phyloP scores from a whole-genome alignment of 768 basidiomycete species.

The Gautieria morchelliformis region DNA sequence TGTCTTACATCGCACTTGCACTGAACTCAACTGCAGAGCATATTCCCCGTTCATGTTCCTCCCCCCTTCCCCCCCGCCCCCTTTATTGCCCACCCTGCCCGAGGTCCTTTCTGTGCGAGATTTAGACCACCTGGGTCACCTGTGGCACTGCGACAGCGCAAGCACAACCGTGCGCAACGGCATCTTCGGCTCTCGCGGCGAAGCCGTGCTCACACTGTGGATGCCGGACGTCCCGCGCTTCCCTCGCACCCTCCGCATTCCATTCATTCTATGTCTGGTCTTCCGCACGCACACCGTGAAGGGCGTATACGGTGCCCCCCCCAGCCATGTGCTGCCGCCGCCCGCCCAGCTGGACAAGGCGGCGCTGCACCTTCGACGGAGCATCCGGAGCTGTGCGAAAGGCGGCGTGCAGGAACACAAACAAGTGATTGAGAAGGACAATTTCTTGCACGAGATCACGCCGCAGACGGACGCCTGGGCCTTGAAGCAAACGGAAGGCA shows the following conservation, averaged over 20 bases:
- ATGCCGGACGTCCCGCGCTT: slow-evolving; percentile 1
- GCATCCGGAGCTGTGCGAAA: background rate
- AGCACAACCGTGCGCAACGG: background rate
- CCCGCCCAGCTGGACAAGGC: background rate
- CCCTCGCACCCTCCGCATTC: background rate
- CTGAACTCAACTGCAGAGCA: background rate
- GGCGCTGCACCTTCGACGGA: background rate
- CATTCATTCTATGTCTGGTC: background rate
- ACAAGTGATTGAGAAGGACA: background rate
- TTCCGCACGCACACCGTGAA: background rate
- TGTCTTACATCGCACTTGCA: background rate
- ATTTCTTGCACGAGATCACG: background rate
- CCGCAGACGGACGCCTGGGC: background rate
- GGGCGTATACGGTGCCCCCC: background rate
- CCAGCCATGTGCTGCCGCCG: background rate
- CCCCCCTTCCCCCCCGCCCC: slow-evolving; percentile 1
- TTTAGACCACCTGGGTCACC: background rate
- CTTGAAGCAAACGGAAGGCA: background rate
- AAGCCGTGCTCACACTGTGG: background rate
- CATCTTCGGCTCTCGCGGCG: background rate
- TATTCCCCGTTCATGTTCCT: slow-evolving; percentile 2
- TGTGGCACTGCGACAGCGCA: background rate
- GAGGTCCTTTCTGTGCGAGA: background rate
- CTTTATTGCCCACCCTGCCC: background rate
- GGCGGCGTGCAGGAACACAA: background rate